A percentile compares a stretch with the other conserved stretches of the same genome.
These are phyloP conservation scores for Ophiostoma triangulosporum DNA, from an alignment of 2,329 filamentous ascomycete species.

Conservation along the genomic window DNA sequence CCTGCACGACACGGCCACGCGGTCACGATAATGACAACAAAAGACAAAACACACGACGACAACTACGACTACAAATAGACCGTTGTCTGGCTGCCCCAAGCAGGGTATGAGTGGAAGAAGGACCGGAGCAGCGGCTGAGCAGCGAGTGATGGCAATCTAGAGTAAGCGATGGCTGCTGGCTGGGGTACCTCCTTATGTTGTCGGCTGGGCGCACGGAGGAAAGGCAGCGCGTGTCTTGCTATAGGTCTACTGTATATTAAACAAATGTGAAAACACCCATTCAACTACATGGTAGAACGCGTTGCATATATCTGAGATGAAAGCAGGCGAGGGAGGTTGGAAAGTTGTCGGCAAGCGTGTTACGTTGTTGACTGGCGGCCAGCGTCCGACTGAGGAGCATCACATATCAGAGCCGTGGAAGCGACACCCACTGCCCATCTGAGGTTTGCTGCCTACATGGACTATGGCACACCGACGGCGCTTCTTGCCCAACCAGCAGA, in stretches of 20 bases:
- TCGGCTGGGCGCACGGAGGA: neutral
- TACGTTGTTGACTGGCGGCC: no score
- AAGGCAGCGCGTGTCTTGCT: neutral
- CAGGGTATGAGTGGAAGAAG: no score
- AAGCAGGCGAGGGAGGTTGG: neutral
- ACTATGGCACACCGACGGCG: constrained; percentile 46
- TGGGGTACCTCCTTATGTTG: neutral
- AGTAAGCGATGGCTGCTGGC: neutral
- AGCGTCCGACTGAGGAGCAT: neutral
- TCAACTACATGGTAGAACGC: neutral
- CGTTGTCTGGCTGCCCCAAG: neutral
- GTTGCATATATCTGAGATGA: neutral
- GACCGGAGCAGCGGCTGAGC: no score
- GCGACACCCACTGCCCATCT: no score
- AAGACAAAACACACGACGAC: neutral
- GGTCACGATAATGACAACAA: neutral
- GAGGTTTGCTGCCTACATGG: constrained; percentile 44
- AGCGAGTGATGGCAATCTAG: no score
- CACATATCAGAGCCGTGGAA: no score
- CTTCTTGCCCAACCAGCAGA: constrained; percentile 36
- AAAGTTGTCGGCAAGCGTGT: no score
- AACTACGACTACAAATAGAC: neutral
- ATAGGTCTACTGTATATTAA: constrained; percentile 6
- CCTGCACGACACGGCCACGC: neutral
- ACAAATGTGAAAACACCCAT: constrained; percentile 5